Conservation (phyloP, 345 rosid genomes). For the Salix exigua region DNA sequence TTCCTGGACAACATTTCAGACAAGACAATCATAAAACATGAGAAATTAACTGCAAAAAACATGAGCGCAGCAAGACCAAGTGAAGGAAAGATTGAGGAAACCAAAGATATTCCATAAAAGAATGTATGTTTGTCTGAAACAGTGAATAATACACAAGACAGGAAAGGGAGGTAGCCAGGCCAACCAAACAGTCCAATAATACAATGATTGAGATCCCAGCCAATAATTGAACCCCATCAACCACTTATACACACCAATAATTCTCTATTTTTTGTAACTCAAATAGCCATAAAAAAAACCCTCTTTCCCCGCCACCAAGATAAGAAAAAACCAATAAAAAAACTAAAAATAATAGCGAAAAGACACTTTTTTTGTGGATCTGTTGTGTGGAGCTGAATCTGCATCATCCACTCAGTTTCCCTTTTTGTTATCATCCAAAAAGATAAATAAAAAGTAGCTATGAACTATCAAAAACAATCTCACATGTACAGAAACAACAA, state of each 20-base stretch:
- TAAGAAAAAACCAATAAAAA: not conserved
- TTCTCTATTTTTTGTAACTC: slow-evolving; percentile 23
- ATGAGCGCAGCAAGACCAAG: not conserved
- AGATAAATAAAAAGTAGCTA: not conserved
- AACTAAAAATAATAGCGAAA: not conserved
- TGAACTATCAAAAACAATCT: not conserved
- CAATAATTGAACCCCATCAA: slow-evolving; percentile 44
- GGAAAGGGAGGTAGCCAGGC: slow-evolving; percentile 1
- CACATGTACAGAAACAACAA: too few species aligned
- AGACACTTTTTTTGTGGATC: not conserved
- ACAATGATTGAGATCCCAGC: slow-evolving; percentile 45
- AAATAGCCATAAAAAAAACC: not conserved
- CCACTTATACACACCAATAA: slow-evolving; percentile 26
- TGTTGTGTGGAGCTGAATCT: slow-evolving; percentile 4
- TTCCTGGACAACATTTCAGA: not conserved
- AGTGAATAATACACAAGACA: slow-evolving; percentile 7
- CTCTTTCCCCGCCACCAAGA: not conserved
- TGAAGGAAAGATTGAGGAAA: not conserved
- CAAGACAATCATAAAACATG: not conserved
- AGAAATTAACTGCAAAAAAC: not conserved
- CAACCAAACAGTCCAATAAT: slow-evolving; percentile 22
- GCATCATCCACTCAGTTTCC: not conserved
- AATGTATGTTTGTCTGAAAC: slow-evolving; percentile 20
- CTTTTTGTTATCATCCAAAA: slow-evolving; percentile 10
- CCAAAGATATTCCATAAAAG: slow-evolving; percentile 10